phyloP scores from a whole-genome alignment of 2,329 filamentous ascomycete genomes.

The Aspergillus novoparasiticus region DNA sequence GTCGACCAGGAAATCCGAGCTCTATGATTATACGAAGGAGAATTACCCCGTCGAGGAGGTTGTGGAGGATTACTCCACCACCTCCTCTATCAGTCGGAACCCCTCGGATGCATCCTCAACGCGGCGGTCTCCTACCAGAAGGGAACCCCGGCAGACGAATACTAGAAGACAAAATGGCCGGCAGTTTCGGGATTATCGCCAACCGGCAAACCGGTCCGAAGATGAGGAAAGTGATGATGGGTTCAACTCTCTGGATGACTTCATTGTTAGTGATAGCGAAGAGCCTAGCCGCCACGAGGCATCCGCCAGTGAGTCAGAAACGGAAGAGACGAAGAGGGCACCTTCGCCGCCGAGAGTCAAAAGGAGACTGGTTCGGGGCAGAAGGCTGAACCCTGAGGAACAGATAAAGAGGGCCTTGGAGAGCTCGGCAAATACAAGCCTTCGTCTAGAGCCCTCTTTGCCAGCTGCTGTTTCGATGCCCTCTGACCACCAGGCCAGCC shows the following conservation, averaged over 20 bases:
- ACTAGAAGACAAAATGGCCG: constrained; percentile 16
- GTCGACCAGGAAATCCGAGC: constrained; percentile 29
- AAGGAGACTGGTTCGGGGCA: constrained; percentile 39
- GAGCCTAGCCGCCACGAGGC: constrained; percentile 39
- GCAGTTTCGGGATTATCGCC: constrained; percentile 22
- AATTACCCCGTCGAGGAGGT: constrained; percentile 34
- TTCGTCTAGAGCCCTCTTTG: constrained; percentile 24
- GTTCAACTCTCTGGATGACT: constrained; percentile 43
- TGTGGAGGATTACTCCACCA: constrained; percentile 15
- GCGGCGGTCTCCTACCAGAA: constrained; percentile 24
- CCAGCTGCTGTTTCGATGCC: constrained; percentile 21
- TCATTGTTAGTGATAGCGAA: constrained; percentile 45
- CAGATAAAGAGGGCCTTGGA: constrained; percentile 20
- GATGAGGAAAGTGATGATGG: constrained; percentile 33
- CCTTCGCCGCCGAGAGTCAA: constrained; percentile 26
- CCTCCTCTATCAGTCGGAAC: constrained; percentile 21
- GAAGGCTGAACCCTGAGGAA: constrained; percentile 26
- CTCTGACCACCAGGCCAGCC: constrained; percentile 15
- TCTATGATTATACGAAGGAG: constrained; percentile 38
- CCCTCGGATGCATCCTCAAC: constrained; percentile 24
- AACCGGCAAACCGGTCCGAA: constrained; percentile 22
- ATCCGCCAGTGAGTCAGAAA: constrained; percentile 33
- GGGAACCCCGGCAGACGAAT: constrained; percentile 10
- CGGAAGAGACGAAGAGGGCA: constrained; percentile 22
- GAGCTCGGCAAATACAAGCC: constrained; percentile 13